phyloP scores from a whole-genome alignment of 2,329 filamentous ascomycete species.

The Xylaria sp. region DNA sequence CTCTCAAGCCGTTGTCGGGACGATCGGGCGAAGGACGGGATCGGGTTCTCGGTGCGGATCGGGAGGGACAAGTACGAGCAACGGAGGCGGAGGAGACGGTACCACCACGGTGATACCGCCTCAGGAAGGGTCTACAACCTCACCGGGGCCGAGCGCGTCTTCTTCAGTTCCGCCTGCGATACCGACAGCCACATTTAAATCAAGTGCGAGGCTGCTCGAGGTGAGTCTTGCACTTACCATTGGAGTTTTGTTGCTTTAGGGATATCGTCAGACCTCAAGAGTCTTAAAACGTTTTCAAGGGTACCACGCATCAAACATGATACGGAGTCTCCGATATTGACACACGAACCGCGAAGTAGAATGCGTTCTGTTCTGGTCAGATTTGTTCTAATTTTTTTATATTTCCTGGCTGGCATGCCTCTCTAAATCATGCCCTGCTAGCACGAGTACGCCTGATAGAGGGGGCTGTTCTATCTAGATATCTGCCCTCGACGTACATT shows the following conservation, averaged over 20 bases:
- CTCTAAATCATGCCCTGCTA: constrained; percentile 22
- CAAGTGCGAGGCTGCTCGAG: background rate
- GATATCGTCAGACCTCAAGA: background rate
- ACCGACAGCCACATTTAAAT: background rate
- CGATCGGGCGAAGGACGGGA: constrained; percentile 32
- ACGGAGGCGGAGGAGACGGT: background rate
- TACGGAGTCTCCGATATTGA: background rate
- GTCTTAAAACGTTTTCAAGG: background rate
- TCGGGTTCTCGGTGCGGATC: background rate
- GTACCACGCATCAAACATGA: background rate
- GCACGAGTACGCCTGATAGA: constrained; percentile 16
- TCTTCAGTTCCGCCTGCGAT: background rate
- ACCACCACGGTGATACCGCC: background rate
- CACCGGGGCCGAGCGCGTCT: background rate
- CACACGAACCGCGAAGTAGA: background rate
- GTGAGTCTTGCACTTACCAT: constrained; percentile 3
- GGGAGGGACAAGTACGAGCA: background rate
- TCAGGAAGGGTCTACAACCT: background rate
- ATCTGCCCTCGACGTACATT: constrained; percentile 27
- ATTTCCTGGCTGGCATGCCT: constrained; percentile 20
- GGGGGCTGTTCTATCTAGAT: constrained; percentile 21
- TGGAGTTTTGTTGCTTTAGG: constrained; percentile 9
- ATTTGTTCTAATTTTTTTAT: constrained; percentile 25
- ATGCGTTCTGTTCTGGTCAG: constrained; percentile 10
- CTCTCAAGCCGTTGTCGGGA: constrained; percentile 42